A percentile compares a stretch with the other conserved stretches of the same genome.
Conservation (phyloP, 805 yeast genomes). For the Spathaspora passalidarum region DNA sequence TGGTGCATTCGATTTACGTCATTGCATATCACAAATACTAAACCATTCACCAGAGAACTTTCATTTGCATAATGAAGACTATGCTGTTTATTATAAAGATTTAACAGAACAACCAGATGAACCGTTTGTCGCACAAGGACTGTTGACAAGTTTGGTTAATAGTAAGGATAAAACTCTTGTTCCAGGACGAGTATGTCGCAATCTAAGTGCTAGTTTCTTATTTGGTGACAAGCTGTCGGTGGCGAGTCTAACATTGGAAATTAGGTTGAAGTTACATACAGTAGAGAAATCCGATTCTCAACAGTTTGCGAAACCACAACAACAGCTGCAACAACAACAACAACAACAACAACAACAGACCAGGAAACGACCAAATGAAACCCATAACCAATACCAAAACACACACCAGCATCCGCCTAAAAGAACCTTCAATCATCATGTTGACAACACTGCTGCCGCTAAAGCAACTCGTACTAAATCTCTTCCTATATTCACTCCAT, state of each 20-base stretch:
- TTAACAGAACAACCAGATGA: constrained; percentile 48
- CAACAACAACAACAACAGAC: constrained; percentile 10
- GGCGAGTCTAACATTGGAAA: constrained; percentile 53
- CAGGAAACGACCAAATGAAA: constrained; percentile 10
- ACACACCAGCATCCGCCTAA: not conserved
- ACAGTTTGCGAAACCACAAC: constrained; percentile 10
- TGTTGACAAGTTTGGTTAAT: constrained; percentile 27
- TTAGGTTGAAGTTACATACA: constrained; percentile 49
- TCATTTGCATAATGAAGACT: constrained; percentile 35
- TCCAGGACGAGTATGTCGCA: constrained; percentile 59
- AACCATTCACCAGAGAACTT: constrained; percentile 42
- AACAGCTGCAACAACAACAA: constrained; percentile 6
- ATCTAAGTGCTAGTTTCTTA: constrained; percentile 44
- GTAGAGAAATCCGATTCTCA: constrained; percentile 19
- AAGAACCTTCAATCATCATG: constrained; percentile 1
- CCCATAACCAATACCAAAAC: not conserved
- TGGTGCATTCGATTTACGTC: constrained; percentile 41
- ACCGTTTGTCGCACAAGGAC: constrained; percentile 45
- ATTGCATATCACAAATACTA: constrained; percentile 37
- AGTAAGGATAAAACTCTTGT: constrained; percentile 23
- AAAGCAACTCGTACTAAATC: constrained; percentile 46
- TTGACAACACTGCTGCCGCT: constrained; percentile 14
- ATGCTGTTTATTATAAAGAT: constrained; percentile 45
- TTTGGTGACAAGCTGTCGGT: constrained; percentile 34
- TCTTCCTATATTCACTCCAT: constrained; percentile 35